Evolutionary conservation across 1,139 yeast species (phyloP), one percentile per base, ranked within the genome.

Genomic region (Pichia sp.): DNA sequence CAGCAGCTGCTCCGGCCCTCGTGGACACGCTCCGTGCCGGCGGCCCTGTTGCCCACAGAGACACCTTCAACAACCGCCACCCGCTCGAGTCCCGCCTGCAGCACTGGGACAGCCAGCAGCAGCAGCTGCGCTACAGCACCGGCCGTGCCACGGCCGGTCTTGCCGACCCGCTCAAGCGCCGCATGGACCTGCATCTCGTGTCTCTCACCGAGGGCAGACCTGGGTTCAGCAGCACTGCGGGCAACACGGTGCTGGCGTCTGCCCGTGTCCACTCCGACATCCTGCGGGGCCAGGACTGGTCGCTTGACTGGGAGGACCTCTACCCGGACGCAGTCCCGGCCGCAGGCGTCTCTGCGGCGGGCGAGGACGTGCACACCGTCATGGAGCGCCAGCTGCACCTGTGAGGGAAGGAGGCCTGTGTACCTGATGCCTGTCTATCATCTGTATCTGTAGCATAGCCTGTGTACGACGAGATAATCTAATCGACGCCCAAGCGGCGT

Each of bases 241-340:
- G n/a, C n/a, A n/a, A n/a, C n/a, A n/a, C n/a, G n/a, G n/a, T n/a
- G n/a, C n/a, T n/a, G 4, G 69, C 67, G 39, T 55, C 67, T n/a
- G 52, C 68, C 9, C 66, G 69, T 39, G 28, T 55, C 24, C 59
- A 55, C 34, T 72, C 69, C 45, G 96, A 89, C 56, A 83, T 91
- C 41, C 70, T 93, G 48, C 62, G 76, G 60, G 84, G 84, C 64
- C 79, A 74, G 53, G 97, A 91, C 48, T 63, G 79, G 19, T 63
- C 74, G 12, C 66, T 91, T 35, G 96, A 86, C 53, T 91, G 97
- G 96, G 97, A 91, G 57, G 98, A 93, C 58, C 71, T 91, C 18
- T 91, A 88, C 61, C 69, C 73, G 3, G 73, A 67, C 43, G 43
- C 40, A 53, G 48, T 39, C 26, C 36, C 14, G 14, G 24, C 38